These are phyloP conservation scores for Ceratocystiopsis minuta DNA, from an alignment of 2,329 filamentous ascomycete genomes.

Conservation along the genomic window DNA sequence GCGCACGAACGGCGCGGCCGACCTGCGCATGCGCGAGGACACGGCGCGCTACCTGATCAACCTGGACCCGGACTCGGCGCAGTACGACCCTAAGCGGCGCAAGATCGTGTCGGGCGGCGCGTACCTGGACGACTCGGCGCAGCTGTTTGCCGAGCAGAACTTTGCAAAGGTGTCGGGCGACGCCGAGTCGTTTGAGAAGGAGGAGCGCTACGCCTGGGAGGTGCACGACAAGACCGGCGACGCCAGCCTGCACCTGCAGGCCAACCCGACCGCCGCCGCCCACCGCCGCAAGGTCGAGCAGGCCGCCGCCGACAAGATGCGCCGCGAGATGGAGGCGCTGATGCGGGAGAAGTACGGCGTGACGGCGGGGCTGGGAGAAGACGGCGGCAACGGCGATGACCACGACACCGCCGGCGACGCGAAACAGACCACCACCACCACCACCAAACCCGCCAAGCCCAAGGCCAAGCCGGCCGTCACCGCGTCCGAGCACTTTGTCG, in stretches of 20 bases:
- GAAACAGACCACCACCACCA: background rate
- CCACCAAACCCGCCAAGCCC: background rate
- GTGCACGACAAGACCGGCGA: constrained; percentile 67
- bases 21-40: constrained; percentile 83
- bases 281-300: constrained; percentile 63
- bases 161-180: constrained; percentile 81
- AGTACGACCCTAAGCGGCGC: constrained; percentile 93
- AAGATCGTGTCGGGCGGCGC: constrained; percentile 77
- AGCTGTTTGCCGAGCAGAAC: constrained; percentile 78
- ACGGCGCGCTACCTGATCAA: constrained; percentile 94
- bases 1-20: constrained; percentile 76
- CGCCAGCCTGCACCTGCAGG: constrained; percentile 75
- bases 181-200: constrained; percentile 78
- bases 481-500: constrained; percentile 74
- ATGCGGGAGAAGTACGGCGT: constrained; percentile 69
- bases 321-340: constrained; percentile 47
- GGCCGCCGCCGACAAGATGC: constrained; percentile 53
- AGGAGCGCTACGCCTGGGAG: constrained; percentile 88
- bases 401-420: background rate
- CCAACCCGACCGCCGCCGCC: constrained; percentile 88
- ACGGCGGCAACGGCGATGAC: constrained; percentile 13
- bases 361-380: background rate
- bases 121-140: constrained; percentile 60
- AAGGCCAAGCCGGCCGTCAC: constrained; percentile 33
- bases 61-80: constrained; percentile 85